Evolutionary conservation across 1,284 basidiomycete species (phyloP).

Genomic region (Rhodotorula sp.): DNA sequence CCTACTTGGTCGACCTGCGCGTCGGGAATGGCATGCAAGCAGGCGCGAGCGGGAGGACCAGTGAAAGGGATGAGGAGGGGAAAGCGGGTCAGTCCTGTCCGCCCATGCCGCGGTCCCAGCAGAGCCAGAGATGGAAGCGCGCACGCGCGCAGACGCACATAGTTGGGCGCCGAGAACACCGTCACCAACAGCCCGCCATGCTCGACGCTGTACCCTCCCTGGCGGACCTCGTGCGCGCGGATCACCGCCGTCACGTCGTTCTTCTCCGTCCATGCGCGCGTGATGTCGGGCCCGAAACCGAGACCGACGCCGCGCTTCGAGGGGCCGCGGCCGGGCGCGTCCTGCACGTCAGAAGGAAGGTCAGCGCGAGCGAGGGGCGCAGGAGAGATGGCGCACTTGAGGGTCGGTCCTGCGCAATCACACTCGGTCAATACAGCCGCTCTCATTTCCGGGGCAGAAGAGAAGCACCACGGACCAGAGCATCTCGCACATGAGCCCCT

Average conservation of each 20-base stretch:
- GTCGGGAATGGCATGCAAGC: background rate
- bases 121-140: too few species aligned
- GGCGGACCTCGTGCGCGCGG: constrained; percentile 95
- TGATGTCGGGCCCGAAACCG: constrained; percentile 84
- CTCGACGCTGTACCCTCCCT: constrained; percentile 81
- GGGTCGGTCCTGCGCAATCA: background rate
- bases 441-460: constrained; percentile 60
- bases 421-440: too few species aligned
- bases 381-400: background rate
- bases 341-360: constrained; percentile 72
- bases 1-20: constrained; percentile 48
- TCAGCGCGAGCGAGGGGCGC: background rate
- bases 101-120: too few species aligned
- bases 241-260: constrained; percentile 65
- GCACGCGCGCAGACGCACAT: constrained; percentile 22
- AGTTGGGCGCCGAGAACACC: constrained; percentile 56
- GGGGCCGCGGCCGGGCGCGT: constrained; percentile 84
- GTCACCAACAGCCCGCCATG: constrained; percentile 87
- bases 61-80: background rate
- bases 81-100: background rate
- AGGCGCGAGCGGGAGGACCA: background rate
- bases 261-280: constrained; percentile 44
- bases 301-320: constrained; percentile 97
- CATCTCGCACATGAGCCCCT: constrained; percentile 76
- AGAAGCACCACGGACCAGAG: constrained; percentile 61